A percentile compares a stretch with the other conserved stretches of the same genome.
Evolutionary conservation across 495 filamentous ascomycete genomes (phyloP).

Genomic region (Penicillium cataractarum): DNA sequence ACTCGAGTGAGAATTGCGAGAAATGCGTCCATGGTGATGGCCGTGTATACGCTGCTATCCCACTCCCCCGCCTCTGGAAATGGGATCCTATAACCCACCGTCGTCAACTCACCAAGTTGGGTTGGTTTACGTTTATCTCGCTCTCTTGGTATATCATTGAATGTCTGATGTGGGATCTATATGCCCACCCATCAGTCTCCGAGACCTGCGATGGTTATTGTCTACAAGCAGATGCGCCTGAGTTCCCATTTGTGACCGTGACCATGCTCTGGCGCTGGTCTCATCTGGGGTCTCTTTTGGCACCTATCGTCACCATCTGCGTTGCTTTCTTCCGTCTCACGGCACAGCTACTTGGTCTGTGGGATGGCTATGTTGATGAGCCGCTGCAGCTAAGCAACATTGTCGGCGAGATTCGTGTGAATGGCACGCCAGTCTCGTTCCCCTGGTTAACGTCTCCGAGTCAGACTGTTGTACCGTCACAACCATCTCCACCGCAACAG

Average conservation of each 20-base stretch:
- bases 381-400: constrained; percentile 29
- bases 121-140: constrained; percentile 51
- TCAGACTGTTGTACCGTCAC: constrained; percentile 3
- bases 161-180: constrained; percentile 61
- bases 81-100: constrained; percentile 45
- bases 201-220: constrained; percentile 50
- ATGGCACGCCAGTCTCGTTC: constrained; percentile 33
- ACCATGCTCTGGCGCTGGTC: constrained; percentile 54
- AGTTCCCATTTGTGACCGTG: constrained; percentile 49
- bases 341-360: constrained; percentile 44
- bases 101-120: constrained; percentile 58
- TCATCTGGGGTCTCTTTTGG: constrained; percentile 36
- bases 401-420: constrained; percentile 40
- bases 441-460: constrained; percentile 29
- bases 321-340: constrained; percentile 38
- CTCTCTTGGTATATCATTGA: constrained; percentile 63
- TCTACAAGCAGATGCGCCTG: constrained; percentile 48
- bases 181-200: constrained; percentile 59
- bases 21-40: constrained; percentile 33
- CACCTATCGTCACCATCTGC: constrained; percentile 36
- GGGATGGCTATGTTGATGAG: constrained; percentile 51
- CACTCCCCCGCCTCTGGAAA: constrained; percentile 62
- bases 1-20: constrained; percentile 29
- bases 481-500: constrained; percentile 14
- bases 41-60: constrained; percentile 47